Percentiles rank a stretch among this genome's conserved stretches.
These are phyloP conservation scores for Chenopodium suecicum DNA, from an alignment of 148 eudicot genomes.

Conservation along the genomic window DNA sequence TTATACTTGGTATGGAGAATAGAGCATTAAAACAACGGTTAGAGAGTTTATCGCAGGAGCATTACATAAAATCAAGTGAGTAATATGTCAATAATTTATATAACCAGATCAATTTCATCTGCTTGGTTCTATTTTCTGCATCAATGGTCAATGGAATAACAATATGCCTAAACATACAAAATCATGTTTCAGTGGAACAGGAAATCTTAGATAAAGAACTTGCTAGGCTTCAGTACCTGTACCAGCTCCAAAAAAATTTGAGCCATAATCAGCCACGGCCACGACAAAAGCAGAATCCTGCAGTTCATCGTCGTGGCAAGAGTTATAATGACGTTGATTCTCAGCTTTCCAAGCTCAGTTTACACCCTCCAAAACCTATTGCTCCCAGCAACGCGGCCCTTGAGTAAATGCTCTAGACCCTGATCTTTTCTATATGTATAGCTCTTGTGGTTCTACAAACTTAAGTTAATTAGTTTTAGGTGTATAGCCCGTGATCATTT, in stretches of 20 bases:
- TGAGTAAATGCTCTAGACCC: background rate
- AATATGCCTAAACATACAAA: background rate
- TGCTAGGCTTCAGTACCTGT: conserved; percentile 55
- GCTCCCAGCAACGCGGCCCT: conserved; percentile 20
- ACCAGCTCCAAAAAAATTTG: conserved; percentile 51
- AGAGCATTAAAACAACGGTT: conserved; percentile 65
- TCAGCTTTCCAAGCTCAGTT: conserved; percentile 41
- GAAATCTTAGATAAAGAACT: conserved; percentile 72
- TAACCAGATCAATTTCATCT: background rate
- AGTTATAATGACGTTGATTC: conserved; percentile 53
- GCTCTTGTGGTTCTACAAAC: background rate
- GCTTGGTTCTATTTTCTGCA: background rate
- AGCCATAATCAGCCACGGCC: conserved; percentile 35
- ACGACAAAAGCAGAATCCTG: conserved; percentile 35
- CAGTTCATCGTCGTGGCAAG: conserved; percentile 47
- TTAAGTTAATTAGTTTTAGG: conserved; percentile 4
- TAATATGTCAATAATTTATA: background rate
- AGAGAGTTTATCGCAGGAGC: conserved; percentile 67
- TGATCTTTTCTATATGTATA: background rate
- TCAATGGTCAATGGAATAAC: background rate
- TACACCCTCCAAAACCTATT: conserved; percentile 42
- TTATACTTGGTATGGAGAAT: conserved; percentile 74
- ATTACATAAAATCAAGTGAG: conserved; percentile 62
- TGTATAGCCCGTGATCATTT: background rate
- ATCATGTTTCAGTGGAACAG: conserved; percentile 68